Conservation (phyloP, 2,329 filamentous ascomycete species). For the Pseudonectria foliicola region DNA sequence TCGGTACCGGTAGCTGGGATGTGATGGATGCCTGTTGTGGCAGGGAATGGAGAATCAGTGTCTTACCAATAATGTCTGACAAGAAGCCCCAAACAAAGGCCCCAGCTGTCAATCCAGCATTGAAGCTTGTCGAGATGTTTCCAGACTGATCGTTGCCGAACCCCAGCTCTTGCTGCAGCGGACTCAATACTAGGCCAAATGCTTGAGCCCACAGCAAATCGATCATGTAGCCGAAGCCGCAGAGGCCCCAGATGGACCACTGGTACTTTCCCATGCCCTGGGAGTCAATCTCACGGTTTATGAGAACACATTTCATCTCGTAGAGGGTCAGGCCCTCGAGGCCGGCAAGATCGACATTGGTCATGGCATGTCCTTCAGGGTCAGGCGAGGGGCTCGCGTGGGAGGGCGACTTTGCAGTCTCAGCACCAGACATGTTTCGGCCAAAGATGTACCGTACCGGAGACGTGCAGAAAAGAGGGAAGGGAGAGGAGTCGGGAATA, state of each 20-base stretch:
- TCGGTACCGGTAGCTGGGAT: too few relatives aligned
- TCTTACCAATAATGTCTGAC: constrained; percentile 40
- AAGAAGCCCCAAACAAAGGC: constrained; percentile 50
- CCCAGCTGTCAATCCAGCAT: constrained; percentile 45
- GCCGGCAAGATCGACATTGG: background rate
- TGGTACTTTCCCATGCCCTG: constrained; percentile 48
- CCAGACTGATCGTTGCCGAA: constrained; percentile 33
- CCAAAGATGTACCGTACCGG: too few relatives aligned
- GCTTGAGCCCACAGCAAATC: constrained; percentile 53
- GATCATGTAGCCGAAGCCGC: constrained; percentile 48
- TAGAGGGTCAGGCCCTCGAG: constrained; percentile 23
- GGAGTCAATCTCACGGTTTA: constrained; percentile 39
- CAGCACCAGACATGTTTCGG: too few relatives aligned
- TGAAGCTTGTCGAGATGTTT: constrained; percentile 49
- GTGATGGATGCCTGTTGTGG: too few relatives aligned
- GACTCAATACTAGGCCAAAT: constrained; percentile 46
- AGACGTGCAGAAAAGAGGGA: too few relatives aligned
- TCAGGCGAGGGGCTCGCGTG: too few relatives aligned
- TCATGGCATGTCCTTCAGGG: too few relatives aligned
- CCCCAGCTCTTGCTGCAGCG: constrained; percentile 49
- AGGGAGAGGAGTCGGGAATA: too few relatives aligned
- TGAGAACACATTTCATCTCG: constrained; percentile 29
- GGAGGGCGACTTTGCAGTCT: too few relatives aligned
- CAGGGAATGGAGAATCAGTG: background rate
- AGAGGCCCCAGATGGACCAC: constrained; percentile 45